Evolutionary conservation across 805 yeast species (phyloP).

Genomic region (Groenewaldozyma tartarivorans): DNA sequence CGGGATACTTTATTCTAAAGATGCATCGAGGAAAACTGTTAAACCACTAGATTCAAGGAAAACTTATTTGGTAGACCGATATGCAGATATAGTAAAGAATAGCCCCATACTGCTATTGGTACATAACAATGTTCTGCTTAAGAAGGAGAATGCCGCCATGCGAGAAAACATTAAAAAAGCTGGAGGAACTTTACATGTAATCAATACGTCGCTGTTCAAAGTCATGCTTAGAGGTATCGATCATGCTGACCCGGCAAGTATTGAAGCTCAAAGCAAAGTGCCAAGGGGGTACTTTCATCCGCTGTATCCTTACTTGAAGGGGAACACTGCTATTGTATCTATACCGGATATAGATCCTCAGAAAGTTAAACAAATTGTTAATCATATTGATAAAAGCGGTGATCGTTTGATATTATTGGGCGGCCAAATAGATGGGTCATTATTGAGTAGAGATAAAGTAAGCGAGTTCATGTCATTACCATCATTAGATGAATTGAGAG

Average conservation of each 20-base stretch:
- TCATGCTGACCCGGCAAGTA: conserved; percentile 65
- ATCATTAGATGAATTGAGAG: conserved; percentile 57
- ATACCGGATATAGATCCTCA: conserved; percentile 64
- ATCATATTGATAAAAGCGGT: conserved; percentile 48
- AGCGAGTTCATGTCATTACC: conserved; percentile 67
- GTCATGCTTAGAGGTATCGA: conserved; percentile 66
- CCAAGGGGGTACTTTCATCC: conserved; percentile 44
- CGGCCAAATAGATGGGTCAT: conserved; percentile 62
- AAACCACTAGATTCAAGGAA: conserved; percentile 52
- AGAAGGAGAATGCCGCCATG: conserved; percentile 54
- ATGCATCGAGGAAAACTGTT: neutral
- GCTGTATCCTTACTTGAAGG: conserved; percentile 55
- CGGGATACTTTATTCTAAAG: neutral
- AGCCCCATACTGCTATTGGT: conserved; percentile 65
- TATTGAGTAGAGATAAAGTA: conserved; percentile 44
- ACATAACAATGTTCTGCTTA: conserved; percentile 76
- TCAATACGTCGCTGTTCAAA: conserved; percentile 60
- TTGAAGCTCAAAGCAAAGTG: conserved; percentile 36
- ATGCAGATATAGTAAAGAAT: conserved; percentile 57
- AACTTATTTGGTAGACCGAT: conserved; percentile 74
- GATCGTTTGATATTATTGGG: conserved; percentile 78
- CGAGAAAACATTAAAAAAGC: conserved; percentile 51
- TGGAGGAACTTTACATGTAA: conserved; percentile 63
- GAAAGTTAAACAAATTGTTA: conserved; percentile 51
- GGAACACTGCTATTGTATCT: conserved; percentile 78